phyloP scores from a whole-genome alignment of 768 basidiomycete genomes.

The Fibroporia radiculosa region DNA sequence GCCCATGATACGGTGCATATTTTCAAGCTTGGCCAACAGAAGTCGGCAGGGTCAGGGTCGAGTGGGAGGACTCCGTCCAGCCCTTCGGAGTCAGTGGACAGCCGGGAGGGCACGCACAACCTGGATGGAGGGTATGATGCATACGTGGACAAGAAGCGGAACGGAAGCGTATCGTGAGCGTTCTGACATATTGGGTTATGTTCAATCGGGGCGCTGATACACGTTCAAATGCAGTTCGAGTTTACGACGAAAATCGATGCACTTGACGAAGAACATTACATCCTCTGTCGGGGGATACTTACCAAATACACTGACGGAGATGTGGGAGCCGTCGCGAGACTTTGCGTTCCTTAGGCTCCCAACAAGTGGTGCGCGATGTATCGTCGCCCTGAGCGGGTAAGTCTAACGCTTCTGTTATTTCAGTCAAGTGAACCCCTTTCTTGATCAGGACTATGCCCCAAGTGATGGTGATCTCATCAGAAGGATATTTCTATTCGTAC shows the following conservation, averaged over 20 bases:
- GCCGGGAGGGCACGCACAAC: slow-evolving; percentile 48
- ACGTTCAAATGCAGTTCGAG: slow-evolving; percentile 28
- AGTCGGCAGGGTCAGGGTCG: slow-evolving; percentile 9
- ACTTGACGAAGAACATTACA: slow-evolving; percentile 67
- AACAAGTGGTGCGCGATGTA: slow-evolving; percentile 66
- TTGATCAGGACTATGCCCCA: slow-evolving; percentile 80
- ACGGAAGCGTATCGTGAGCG: slow-evolving; percentile 48
- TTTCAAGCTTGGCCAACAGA: slow-evolving; percentile 67
- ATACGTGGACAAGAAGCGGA: slow-evolving; percentile 72
- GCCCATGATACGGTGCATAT: slow-evolving; percentile 96
- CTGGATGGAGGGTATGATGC: slow-evolving; percentile 81
- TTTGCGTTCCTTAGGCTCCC: slow-evolving; percentile 89
- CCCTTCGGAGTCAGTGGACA: slow-evolving; percentile 60
- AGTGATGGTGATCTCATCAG: slow-evolving; percentile 93
- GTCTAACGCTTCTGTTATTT: slow-evolving; percentile 21
- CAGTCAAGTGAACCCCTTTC: neutral
- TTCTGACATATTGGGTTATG: neutral
- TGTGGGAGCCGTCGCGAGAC: slow-evolving; percentile 95
- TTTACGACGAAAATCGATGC: slow-evolving; percentile 62
- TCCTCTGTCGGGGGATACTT: slow-evolving; percentile 80
- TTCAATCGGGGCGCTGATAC: neutral
- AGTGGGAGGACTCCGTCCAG: slow-evolving; percentile 35
- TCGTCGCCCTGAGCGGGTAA: slow-evolving; percentile 86
- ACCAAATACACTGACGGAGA: slow-evolving; percentile 83
- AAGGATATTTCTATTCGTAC: slow-evolving; percentile 94